phyloP scores from a whole-genome alignment of 1,139 yeast genomes.

The Hanseniaspora uvarum region DNA sequence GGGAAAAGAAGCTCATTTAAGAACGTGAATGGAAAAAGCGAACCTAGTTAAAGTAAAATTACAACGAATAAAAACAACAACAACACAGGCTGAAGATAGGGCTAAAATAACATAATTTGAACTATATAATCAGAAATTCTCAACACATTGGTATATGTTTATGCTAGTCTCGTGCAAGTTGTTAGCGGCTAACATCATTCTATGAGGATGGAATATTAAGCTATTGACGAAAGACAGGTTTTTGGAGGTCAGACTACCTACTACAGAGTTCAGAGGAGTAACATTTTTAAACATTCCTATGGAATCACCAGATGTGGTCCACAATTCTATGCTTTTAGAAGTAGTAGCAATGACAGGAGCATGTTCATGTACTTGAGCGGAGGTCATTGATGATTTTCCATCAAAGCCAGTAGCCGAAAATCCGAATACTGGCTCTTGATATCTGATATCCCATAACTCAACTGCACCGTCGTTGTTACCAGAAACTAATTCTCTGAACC shows the following conservation, averaged over 20 bases:
- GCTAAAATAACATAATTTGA: no score
- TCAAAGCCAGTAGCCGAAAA: conserved; percentile 31
- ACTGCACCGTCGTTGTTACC: conserved; percentile 77
- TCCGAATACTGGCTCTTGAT: conserved; percentile 56
- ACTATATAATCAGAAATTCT: conserved; percentile 20
- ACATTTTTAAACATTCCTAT: conserved; percentile 55
- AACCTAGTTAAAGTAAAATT: background rate
- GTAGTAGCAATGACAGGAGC: conserved; percentile 91
- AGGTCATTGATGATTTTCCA: conserved; percentile 41
- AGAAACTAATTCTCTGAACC: conserved; percentile 77
- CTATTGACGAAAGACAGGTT: conserved; percentile 47
- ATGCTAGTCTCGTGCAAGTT: conserved; percentile 72
- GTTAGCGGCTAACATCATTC: conserved; percentile 84
- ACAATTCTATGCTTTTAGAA: conserved; percentile 65
- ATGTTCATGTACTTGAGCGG: conserved; percentile 83
- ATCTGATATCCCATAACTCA: conserved; percentile 82
- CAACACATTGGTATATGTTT: conserved; percentile 49
- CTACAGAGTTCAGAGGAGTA: conserved; percentile 34
- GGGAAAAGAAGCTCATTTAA: no score
- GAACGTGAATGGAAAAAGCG: background rate
- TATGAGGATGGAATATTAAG: conserved; percentile 80
- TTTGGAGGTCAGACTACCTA: conserved; percentile 27
- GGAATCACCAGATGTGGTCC: conserved; percentile 77
- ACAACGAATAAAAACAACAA: background rate
- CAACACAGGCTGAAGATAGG: no score